Conservation (phyloP, 2,329 filamentous ascomycete species). For the Scedosporium apiospermum region DNA sequence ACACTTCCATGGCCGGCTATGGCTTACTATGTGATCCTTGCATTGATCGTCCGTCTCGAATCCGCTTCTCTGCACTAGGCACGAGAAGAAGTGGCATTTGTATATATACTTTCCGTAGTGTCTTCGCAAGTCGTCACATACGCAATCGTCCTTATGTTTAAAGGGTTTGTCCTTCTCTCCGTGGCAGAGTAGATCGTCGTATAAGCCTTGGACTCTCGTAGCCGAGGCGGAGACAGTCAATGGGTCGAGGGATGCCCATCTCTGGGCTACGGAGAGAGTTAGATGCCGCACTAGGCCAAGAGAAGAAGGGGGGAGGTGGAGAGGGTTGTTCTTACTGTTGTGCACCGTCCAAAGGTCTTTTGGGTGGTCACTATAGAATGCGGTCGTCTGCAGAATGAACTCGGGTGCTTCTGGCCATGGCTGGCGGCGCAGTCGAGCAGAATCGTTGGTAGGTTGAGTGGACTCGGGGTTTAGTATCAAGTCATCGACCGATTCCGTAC, state of each 20-base stretch:
- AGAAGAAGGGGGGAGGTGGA: background rate
- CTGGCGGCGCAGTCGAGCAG: background rate
- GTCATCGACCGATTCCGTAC: background rate
- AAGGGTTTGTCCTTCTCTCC: background rate
- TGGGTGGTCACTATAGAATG: background rate
- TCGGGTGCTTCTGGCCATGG: background rate
- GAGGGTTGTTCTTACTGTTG: background rate
- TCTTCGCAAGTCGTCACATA: background rate
- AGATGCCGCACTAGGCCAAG: background rate
- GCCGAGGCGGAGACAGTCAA: background rate
- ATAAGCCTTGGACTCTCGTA: background rate
- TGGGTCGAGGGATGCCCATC: background rate
- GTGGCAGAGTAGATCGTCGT: background rate
- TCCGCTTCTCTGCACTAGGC: background rate
- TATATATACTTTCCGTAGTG: background rate
- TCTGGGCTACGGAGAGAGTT: background rate
- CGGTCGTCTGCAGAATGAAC: background rate
- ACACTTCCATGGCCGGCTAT: constrained; percentile 15
- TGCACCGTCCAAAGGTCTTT: background rate
- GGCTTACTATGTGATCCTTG: background rate
- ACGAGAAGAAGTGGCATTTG: background rate
- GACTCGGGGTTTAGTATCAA: background rate
- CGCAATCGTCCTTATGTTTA: background rate
- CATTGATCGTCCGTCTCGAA: background rate
- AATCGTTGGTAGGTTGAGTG: background rate